A percentile compares a stretch with the other conserved stretches of the same genome.
Evolutionary conservation across 352 stramenopile species (phyloP).

Genomic region (Globisporangium takayamanum): DNA sequence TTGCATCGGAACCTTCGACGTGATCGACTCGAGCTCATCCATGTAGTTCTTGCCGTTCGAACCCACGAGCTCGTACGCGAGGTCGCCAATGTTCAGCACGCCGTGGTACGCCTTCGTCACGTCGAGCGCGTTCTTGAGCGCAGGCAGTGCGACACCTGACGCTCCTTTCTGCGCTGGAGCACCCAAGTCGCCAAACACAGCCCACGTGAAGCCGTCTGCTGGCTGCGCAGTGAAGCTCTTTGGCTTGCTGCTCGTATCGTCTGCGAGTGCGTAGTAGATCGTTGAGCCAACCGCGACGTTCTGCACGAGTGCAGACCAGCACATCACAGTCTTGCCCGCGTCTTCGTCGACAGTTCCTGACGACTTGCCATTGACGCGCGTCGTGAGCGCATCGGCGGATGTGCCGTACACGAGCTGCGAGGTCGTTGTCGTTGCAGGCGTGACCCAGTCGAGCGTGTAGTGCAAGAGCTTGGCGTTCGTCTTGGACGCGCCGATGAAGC

Average conservation of each 20-base stretch:
- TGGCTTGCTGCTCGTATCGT: constrained; percentile 6
- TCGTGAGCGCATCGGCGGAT: constrained; percentile 27
- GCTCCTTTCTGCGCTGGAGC: constrained; percentile 45
- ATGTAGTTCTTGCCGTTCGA: constrained; percentile 67
- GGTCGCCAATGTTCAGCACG: constrained; percentile 67
- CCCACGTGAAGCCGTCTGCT: constrained; percentile 48
- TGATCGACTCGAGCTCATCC: constrained; percentile 55
- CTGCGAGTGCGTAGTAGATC: constrained; percentile 56
- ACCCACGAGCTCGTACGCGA: constrained; percentile 62
- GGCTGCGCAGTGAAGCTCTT: constrained; percentile 47
- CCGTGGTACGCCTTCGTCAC: constrained; percentile 35
- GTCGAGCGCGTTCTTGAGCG: constrained; percentile 45
- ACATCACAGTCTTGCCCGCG: constrained; percentile 26
- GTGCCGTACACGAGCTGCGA: constrained; percentile 41
- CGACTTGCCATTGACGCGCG: constrained; percentile 25
- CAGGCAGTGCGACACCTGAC: constrained; percentile 50
- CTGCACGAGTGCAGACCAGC: constrained; percentile 53
- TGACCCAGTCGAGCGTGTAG: constrained; percentile 78
- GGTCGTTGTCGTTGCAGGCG: constrained; percentile 19
- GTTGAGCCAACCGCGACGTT: constrained; percentile 36
- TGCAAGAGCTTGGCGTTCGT: constrained; percentile 21
- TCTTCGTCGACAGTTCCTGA: constrained; percentile 45
- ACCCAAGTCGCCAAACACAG: constrained; percentile 68
- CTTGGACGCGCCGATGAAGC: constrained; percentile 26
- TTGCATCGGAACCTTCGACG: constrained; percentile 59